Base-by-base conservation (phyloP, 179 eudicot genomes). In the Kewa caespitosa region DNA sequence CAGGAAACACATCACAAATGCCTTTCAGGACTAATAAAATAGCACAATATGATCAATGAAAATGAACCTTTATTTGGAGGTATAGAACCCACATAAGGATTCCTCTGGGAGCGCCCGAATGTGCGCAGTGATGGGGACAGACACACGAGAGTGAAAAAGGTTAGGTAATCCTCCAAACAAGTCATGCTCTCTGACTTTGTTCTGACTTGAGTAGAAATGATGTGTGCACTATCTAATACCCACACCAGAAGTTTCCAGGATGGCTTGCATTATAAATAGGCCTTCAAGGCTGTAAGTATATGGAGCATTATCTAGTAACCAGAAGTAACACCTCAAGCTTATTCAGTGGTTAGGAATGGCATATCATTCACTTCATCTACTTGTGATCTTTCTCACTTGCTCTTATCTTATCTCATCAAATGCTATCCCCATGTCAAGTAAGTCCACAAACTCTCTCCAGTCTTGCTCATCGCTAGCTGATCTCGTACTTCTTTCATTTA, bases 341-440 rank as follows among this genome's bases (percentile, higher is more conserved):
- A 43, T 25, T 76, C 59, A 74, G 37, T 23, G 23, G 20, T 36
- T 27, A 31, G 30, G 76, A 36, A 83, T 83, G 89, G 78, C 66
- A 20, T 66, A 46, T 27, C 77, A 52, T n/a, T n/a, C 67, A 17
- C 69, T 78, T 80, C 70, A 36, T 72, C 57, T 65, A 33, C 61
- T 81, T 28, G 66, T 78, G 61, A 20, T 83, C 80, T 10, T 81
- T 48, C 78, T 84, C 22, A 76, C 76, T 81, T 78, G 81, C 68
- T 84, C 89, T 75, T 74, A 38, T 61, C 77, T 83, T 25, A 46
- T 88, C 55, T 64, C 83, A 36, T 79, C 84, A 39, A 76, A 73
- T 60, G 81, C 86, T 42, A 76, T 80, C 65, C 78, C 87, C 28
- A 34, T 77, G 27, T 69, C 92, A 69, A 79, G 90, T 88, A 88